A percentile compares a stretch with the other conserved stretches of the same genome.
These are phyloP conservation scores for Daldinia sp. DNA, from an alignment of 2,329 filamentous ascomycete species.

Conservation along the genomic window DNA sequence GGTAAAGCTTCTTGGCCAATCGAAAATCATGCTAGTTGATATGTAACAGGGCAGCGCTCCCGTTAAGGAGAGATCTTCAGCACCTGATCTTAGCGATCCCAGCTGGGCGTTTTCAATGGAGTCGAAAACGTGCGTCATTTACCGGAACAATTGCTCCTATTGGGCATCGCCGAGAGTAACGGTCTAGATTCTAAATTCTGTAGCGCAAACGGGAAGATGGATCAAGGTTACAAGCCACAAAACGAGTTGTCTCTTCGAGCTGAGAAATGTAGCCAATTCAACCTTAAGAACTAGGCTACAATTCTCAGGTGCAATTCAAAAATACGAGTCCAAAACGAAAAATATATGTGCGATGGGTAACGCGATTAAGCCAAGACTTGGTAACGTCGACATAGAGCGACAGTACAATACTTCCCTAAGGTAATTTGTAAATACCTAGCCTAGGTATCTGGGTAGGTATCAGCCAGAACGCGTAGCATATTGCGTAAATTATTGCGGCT, in stretches of 20 bases:
- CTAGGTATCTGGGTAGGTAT: neutral
- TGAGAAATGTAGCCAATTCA: too few species aligned
- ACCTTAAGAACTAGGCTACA: too few species aligned
- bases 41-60: neutral
- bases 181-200: neutral
- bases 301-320: too few species aligned
- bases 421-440: neutral
- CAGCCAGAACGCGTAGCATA: neutral
- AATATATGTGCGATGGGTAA: neutral
- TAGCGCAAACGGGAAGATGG: neutral
- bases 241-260: too few species aligned
- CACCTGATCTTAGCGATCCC: conserved; percentile 16
- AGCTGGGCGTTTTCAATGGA: neutral
- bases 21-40: neutral
- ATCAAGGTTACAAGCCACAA: too few species aligned
- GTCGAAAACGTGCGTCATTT: conserved; percentile 10
- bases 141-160: conserved; percentile 28
- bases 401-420: too few species aligned
- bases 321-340: too few species aligned
- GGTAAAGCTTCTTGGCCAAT: conserved; percentile 26
- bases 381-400: neutral
- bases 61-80: conserved; percentile 3
- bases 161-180: neutral
- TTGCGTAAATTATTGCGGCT: neutral
- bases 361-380: neutral